Evolutionary conservation across 108 stramenopile species (phyloP), one percentile per base, ranked within the genome.

Genomic region (Bacterosira constricta): DNA sequence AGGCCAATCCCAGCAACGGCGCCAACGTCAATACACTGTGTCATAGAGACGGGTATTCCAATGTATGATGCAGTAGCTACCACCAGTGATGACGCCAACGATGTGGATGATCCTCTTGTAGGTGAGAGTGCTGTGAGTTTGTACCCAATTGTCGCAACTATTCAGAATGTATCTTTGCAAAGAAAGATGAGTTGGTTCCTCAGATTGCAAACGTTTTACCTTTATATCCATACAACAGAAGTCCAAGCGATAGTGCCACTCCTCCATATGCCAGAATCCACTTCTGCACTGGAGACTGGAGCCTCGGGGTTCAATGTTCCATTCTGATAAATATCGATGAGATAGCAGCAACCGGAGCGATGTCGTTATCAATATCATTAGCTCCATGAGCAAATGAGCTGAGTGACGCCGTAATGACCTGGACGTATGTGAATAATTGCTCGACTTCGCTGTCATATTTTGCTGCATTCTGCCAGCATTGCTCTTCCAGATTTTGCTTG

Each of bases 331-430:
- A 87, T 82, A 0, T 50, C 2, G 37, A 81, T 42, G 31, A n/a
- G n/a, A 86, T 68, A 20, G 73, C 88, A 41, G 82, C 75, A 35
- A 88, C 47, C 21, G 86, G 86, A 2, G 83, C 88, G 54, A 89
- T 82, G 45, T 83, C 59, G 42, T 89, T 91, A 30, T 86, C 82
- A 0, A 86, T 73, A 37, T 90, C 87, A 66, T 90, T 90, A 6
- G 87, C 87, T 12, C 90, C 90, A 73, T 91, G 90, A 6, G 85
- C 81, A 61, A 88, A 88, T 0, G 88, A 86, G 59, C 74, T 84
- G 12, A 87, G n/a, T 30, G 65, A 71, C 4, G 88, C 90, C 1
- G 86, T 87, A 73, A 88, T 87, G n/a, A 87, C 80, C 61, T 88
- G 89, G 41, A 90, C 52, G 51, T 66, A 88, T 21, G 58, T 79